These are phyloP conservation scores for Heliocybe sulcata DNA, from an alignment of 1,284 basidiomycete species.

Conservation along the genomic window DNA sequence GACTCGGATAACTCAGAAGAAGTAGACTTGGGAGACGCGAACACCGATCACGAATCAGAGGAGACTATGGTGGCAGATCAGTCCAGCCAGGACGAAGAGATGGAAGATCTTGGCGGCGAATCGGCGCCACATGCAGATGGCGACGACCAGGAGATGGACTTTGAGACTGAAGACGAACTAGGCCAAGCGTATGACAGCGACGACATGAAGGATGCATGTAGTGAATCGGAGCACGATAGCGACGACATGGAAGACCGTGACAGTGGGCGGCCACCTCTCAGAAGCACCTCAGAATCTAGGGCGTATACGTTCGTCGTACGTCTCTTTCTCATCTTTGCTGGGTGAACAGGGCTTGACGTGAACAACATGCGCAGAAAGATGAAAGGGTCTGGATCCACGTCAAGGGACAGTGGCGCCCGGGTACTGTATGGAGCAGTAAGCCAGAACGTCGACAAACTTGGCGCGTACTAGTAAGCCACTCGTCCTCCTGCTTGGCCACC, in stretches of 20 bases:
- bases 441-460: no score
- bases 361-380: not conserved
- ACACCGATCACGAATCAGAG: no score
- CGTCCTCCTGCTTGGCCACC: no score
- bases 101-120: not conserved
- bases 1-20: no score
- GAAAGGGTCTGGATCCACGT: not conserved
- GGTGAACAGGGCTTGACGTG: not conserved
- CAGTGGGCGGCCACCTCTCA: not conserved
- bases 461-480: no score
- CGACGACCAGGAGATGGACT: not conserved
- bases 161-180: not conserved
- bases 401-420: not conserved
- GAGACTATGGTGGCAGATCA: no score
- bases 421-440: no score
- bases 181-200: not conserved
- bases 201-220: not conserved
- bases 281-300: not conserved
- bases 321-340: not conserved
- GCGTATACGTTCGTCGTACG: not conserved
- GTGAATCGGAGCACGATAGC: not conserved
- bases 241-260: not conserved
- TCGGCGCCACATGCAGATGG: not conserved
- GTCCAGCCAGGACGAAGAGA: not conserved
- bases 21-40: no score